A percentile compares a stretch with the other conserved stretches of the same genome.
These are phyloP conservation scores for Ceratocystiopsis sp. DNA, from an alignment of 2,329 filamentous ascomycete species.

Conservation along the genomic window DNA sequence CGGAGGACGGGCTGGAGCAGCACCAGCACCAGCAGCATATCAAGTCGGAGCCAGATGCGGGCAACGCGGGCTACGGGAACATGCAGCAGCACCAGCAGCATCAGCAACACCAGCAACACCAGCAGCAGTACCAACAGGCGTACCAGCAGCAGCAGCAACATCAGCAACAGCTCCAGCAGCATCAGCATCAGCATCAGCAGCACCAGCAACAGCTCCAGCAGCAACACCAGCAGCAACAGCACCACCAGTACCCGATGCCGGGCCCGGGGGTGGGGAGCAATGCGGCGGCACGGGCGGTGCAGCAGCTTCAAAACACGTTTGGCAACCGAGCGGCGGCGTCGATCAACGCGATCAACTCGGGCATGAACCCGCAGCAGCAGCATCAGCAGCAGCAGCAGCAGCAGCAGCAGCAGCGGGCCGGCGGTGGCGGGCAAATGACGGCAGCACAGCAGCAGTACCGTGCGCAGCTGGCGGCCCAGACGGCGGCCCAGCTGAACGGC, in stretches of 20 bases:
- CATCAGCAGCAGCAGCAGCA: conserved; percentile 13
- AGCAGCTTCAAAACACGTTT: conserved; percentile 41
- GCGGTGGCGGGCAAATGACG: conserved; percentile 10
- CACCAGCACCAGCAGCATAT: conserved; percentile 5
- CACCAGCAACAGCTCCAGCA: too few species aligned
- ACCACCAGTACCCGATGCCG: background rate
- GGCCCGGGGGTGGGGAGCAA: conserved; percentile 13
- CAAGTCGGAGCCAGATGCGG: conserved; percentile 7
- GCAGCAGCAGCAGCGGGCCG: conserved; percentile 6
- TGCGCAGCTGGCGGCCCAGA: conserved; percentile 17
- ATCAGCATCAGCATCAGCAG: too few species aligned
- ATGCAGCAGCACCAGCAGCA: too few species aligned
- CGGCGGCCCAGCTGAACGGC: conserved; percentile 23
- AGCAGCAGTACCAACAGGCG: too few species aligned
- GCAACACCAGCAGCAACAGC: too few species aligned
- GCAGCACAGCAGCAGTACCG: conserved; percentile 16
- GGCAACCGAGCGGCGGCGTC: conserved; percentile 48
- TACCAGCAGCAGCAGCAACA: too few species aligned
- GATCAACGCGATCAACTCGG: conserved; percentile 43
- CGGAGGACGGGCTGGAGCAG: conserved; percentile 5
- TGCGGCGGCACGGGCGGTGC: conserved; percentile 37
- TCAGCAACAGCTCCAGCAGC: too few species aligned
- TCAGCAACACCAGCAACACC: too few species aligned
- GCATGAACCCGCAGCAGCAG: conserved; percentile 15
- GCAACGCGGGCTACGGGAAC: too few species aligned